Conservation (phyloP, 805 yeast genomes). For the Yamadazyma kitorensis region DNA sequence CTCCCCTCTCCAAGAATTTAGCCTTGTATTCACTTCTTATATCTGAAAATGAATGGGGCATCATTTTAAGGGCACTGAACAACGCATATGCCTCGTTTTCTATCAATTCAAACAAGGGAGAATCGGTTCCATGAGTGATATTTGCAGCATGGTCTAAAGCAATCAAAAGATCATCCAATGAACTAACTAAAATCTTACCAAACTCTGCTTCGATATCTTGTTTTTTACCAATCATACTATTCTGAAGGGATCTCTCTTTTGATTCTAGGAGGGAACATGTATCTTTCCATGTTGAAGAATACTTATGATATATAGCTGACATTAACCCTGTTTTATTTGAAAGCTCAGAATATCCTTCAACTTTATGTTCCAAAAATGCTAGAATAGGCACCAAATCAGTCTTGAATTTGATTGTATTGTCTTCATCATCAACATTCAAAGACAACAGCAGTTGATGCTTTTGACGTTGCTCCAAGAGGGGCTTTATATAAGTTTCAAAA, state of each 20-base stretch:
- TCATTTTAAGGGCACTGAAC: slow-evolving; percentile 9
- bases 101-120: slow-evolving; percentile 9
- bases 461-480: slow-evolving; percentile 8
- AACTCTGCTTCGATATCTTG: slow-evolving; percentile 5
- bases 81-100: slow-evolving; percentile 24
- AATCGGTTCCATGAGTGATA: slow-evolving; percentile 1
- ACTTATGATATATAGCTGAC: slow-evolving; percentile 28
- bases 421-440: slow-evolving; percentile 26
- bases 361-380: slow-evolving; percentile 25
- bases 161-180: slow-evolving; percentile 7
- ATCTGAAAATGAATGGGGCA: slow-evolving; percentile 3
- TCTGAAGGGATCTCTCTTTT: slow-evolving; percentile 25
- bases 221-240: slow-evolving; percentile 8
- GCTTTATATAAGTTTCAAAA: slow-evolving; percentile 11
- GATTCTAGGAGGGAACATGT: slow-evolving; percentile 16
- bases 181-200: slow-evolving; percentile 3
- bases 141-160: background rate
- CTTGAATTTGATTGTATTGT: slow-evolving; percentile 32
- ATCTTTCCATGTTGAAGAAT: slow-evolving; percentile 28
- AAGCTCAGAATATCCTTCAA: slow-evolving; percentile 25
- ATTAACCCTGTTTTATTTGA: slow-evolving; percentile 20
- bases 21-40: slow-evolving; percentile 2
- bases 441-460: background rate
- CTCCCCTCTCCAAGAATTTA: slow-evolving; percentile 2
- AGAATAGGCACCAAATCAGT: slow-evolving; percentile 34